Base-by-base conservation (phyloP, 1,284 basidiomycete species). In the Afroboletus lepidellus region DNA sequence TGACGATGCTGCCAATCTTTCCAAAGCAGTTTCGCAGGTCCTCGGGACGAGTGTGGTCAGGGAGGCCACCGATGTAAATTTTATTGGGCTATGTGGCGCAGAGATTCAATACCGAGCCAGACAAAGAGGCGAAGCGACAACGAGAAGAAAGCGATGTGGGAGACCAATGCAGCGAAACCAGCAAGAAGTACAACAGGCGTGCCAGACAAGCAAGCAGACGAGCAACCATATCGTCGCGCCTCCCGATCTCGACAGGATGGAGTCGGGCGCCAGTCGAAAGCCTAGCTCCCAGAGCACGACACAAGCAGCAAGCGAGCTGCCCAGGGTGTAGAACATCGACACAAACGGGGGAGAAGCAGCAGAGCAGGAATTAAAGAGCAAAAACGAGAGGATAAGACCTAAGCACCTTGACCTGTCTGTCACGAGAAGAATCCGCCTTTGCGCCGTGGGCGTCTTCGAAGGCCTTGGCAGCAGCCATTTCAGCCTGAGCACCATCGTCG, bases 371-470 rank as follows among this genome's bases (percentile, higher is more conserved):
- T 27, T 39, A 55, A 56, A 61, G 23, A 64, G 58, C 55, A 69
- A 62, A 59, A 76, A 73, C 70, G 69, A 71, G 72, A 77, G 78
- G 80, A 68, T 52, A 49, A 78, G 79, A 83, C 78, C 80, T 86
- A 90, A 89, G 87, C 88, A 90, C 87, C 88, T 90, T 90, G 79
- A 85, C 75, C 75, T 87, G 85, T 77, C 88, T 90, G 75, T 90
- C 87, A 66, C 85, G 84, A 53, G 60, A 48, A 63, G 72, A 65
- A 53, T 78, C 77, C 58, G 70, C 70, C 66, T 67, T 71, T 57
- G 61, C 69, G 50, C 63, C 65, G 29, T 50, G 55, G 0, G 51
- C 21, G 25, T 75, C 77, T 69, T 75, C 75, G 60, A 74, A 74
- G 54, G 70, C 57, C 67, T 67, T 63, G 56, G 51, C 34, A 3